Evolutionary conservation across 1,284 basidiomycete genomes (phyloP), one percentile per base, ranked within the genome.

Genomic region (Cutaneotrichosporon dermatis): DNA sequence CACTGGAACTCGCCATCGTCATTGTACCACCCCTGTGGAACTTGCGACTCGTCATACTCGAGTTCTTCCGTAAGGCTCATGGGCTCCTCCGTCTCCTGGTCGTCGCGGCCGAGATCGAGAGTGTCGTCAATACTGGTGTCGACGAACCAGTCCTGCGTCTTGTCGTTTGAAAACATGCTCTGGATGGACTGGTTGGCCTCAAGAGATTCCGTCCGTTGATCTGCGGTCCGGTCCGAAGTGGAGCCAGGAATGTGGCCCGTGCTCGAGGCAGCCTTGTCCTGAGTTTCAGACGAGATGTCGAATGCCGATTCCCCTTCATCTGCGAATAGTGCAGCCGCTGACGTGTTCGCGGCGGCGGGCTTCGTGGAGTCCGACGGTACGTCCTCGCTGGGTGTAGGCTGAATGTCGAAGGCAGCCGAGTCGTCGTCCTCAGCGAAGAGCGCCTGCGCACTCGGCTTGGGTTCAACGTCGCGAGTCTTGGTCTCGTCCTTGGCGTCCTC

Each of bases 11-110:
- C 58, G 34, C 71, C 73, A 16, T 60, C 51, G 15, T 76, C 74
- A 55, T 76, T 71, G 51, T 71, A 76, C 75, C 75, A 76, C 34
- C 75, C 75, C 51, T 73, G 63, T 0, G 75, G 75, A 1, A 76
- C 66, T 9, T 75, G 69, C 40, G 73, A 64, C 9, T 59, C 50
- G n/a, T 67, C 42, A 10, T 60, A 54, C 39, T 67, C 68, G 33
- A 65, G 39, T 16, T 57, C 66, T 8, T 60, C 66, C 0, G 51
- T 57, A 13, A 34, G 10, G 4, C 8, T 16, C 36, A 40, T 39
- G 15, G 42, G 34, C 9, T 25, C 36, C 12, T 36, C 59, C 33
- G 44, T 36, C 25, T 53, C 48, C 36, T 46, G 53, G 25, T 60
- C 62, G 39, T 42, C 37, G 46, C 46, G 50, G 11, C 57, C 53